Evolutionary conservation across 192 early-diverging fungal genomes (phyloP).

Genomic region (Chytriomyces sp.): DNA sequence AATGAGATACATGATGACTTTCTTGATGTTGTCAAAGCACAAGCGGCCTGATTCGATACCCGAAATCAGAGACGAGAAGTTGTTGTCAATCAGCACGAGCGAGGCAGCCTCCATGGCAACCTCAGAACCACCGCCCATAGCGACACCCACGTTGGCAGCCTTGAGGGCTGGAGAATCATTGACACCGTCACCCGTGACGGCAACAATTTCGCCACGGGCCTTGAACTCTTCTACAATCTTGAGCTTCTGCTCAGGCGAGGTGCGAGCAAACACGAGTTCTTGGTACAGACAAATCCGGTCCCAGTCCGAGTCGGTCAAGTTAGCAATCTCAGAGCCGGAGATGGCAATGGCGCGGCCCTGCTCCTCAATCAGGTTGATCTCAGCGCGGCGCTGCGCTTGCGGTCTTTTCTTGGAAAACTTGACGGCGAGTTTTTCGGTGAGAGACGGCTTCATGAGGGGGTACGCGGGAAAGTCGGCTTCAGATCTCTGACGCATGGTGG

Average conservation of each 20-base stretch:
- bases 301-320: constrained; percentile 69
- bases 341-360: constrained; percentile 42
- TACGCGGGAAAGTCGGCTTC: background rate
- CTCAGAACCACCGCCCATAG: constrained; percentile 83
- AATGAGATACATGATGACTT: constrained; percentile 66
- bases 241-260: constrained; percentile 86
- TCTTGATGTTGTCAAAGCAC: constrained; percentile 85
- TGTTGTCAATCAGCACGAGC: constrained; percentile 55
- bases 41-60: constrained; percentile 84
- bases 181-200: constrained; percentile 91
- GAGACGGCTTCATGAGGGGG: background rate
- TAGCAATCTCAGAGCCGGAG: constrained; percentile 66
- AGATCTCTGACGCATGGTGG: background rate
- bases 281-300: constrained; percentile 63
- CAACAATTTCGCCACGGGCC: constrained; percentile 71
- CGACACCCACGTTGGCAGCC: constrained; percentile 85
- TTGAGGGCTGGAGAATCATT: constrained; percentile 93
- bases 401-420: background rate
- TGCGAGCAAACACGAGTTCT: constrained; percentile 88
- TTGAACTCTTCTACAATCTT: constrained; percentile 71
- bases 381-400: background rate
- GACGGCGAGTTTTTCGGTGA: background rate
- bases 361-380: constrained; percentile 9
- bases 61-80: constrained; percentile 65
- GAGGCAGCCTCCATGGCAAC: constrained; percentile 55